Base-by-base conservation (phyloP, 164 flowering plant species). In the Aristolochia contorta region DNA sequence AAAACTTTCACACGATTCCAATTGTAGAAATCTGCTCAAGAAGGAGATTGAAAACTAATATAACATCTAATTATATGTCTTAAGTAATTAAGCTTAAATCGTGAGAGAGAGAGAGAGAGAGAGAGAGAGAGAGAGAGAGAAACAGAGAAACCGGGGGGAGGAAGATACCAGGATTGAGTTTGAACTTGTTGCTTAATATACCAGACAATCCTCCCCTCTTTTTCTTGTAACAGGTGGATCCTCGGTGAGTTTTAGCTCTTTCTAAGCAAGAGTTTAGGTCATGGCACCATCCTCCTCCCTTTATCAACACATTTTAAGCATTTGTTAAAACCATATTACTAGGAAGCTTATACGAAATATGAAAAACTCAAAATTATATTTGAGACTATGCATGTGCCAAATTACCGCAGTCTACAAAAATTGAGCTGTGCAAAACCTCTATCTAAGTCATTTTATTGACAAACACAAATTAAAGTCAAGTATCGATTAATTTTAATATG, bases 201-300 rank as follows among this genome's bases (percentile, higher is more conserved):
- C 99, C 99, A 27, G 83, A 77, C 69, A 93, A 90, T 55, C 65
- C 71, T 61, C 76, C 93, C 51, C 3, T 50, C 64, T 80, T 88
- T 69, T 43, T 74, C 99, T 90, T 93, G 61, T 67, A 78, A 52
- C 55, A 75, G 0, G 93, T 85, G 0, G 99, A 93, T 37, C 99
- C 99, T 20, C 87, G 77, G 0, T 84, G 78, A 12, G 80, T 76
- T 32, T 63, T 54, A 13, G 97, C 75, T 76, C 99, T 82, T 30
- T 76, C 89, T 63, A 73, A 47, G 74, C 99, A 93, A 2, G 96
- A 82, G 54, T 63, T 63, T 0, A 93, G 25, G 47, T 86, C 89
- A 60, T 86, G 84, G 65, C 99, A 93, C 99, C 99, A 93, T 41
- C 93, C 99, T 48, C 99, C 99, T 32, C 99, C 99, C 99, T 93